phyloP scores from a whole-genome alignment of 495 filamentous ascomycete species.

The Bombardia bombarda region DNA sequence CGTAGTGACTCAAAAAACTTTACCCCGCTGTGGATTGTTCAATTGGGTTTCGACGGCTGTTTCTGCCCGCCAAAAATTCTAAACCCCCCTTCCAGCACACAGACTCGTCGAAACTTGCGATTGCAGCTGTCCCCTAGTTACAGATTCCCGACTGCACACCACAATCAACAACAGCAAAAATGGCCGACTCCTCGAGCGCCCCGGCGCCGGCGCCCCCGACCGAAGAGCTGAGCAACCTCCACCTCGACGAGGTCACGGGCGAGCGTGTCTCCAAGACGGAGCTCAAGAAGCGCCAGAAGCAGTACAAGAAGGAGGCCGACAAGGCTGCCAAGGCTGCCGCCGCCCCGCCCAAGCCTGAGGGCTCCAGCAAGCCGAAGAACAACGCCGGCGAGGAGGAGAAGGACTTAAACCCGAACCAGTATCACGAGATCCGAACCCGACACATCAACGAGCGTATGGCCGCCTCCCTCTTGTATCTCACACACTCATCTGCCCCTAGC shows the following conservation, averaged over 20 bases:
- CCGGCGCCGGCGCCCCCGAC: slow-evolving; percentile 36
- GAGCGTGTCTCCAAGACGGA: slow-evolving; percentile 81
- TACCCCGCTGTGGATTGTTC: slow-evolving; percentile 14
- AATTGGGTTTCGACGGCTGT: slow-evolving; percentile 4
- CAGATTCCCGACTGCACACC: too few species aligned
- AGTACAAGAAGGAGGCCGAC: slow-evolving; percentile 73
- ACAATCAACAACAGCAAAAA: slow-evolving; percentile 15
- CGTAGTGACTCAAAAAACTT: slow-evolving; percentile 7
- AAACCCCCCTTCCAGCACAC: neutral
- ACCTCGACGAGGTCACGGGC: slow-evolving; percentile 77
- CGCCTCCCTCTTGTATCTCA: neutral
- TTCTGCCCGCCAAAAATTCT: neutral
- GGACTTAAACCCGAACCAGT: slow-evolving; percentile 80
- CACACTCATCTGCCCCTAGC: too few species aligned
- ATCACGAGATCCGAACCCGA: slow-evolving; percentile 90
- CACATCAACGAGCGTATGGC: slow-evolving; percentile 61
- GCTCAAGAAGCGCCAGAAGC: slow-evolving; percentile 93
- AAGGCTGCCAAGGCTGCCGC: slow-evolving; percentile 83
- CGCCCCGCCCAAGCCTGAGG: slow-evolving; percentile 55
- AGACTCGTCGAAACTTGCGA: too few species aligned
- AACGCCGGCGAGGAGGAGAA: slow-evolving; percentile 34
- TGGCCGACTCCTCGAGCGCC: slow-evolving; percentile 39
- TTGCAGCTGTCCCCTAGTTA: too few species aligned
- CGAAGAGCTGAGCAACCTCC: slow-evolving; percentile 62
- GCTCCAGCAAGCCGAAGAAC: slow-evolving; percentile 60